Evolutionary conservation across 768 basidiomycete genomes (phyloP), one percentile per base, ranked within the genome.

Genomic region (Coprinopsis cinerea): DNA sequence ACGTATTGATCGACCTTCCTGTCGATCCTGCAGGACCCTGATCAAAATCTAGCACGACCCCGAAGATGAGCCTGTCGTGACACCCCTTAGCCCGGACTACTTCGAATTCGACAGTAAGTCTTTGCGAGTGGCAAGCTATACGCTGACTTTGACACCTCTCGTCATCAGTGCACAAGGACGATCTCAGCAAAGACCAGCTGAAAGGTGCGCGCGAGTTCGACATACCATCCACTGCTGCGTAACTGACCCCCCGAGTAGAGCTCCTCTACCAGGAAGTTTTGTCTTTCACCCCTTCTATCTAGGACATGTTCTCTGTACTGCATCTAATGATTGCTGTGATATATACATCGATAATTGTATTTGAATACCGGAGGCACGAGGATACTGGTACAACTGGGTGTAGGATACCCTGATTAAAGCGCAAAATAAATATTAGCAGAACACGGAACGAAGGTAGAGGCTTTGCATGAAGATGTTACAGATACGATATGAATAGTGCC

Each of bases 41-140:
- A 53, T 48, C 4, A 52, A 35, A 41, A 26, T 54, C 25, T 53
- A 86, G 82, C 88, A 92, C 57, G 91, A 92, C 61, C 83, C 92
- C 1, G 85, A 89, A 47, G 93, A 96, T 61, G 93, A 96, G 61
- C 93, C 94, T 1, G 71, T 72, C 24, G 84, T 86, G n/a, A 74
- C 79, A 35, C 83, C 88, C 9, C 77, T 96, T 39, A 84, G 83
- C 60, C 81, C 90, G 0, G 77, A 79, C 39, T 96, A 93, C 67
- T 96, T 96, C 65, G 86, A 92, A 57, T 95, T 94, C 60, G 92
- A 96, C 64, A 71, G 82, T 86, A 61, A 65, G 83, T 66, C 32
- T 27, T 42, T 41, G 36, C 30, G 39, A 23, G 26, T 20, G 17
- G n/a, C 9, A 15, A 15, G 10, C 23, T 39, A 11, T 39, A n/a